phyloP scores from a whole-genome alignment of 495 filamentous ascomycete species.

The Talaromyces adpressus region DNA sequence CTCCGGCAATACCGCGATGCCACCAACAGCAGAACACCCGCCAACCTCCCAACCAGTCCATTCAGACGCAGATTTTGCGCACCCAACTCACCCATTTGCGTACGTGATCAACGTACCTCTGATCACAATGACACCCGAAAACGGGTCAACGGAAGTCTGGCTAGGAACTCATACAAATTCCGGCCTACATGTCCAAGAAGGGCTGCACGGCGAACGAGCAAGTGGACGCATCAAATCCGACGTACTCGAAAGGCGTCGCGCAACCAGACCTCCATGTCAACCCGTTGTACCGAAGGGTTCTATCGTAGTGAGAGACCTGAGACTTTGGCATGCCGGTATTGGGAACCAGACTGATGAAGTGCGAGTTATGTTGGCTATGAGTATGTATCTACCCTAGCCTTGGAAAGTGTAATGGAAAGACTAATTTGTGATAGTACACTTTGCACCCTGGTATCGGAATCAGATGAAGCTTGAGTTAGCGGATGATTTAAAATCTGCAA shows the following conservation, averaged over 20 bases:
- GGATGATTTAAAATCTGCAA: conserved; percentile 30
- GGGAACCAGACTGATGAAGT: conserved; percentile 42
- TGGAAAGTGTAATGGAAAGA: conserved; percentile 1
- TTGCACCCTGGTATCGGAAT: conserved; percentile 42
- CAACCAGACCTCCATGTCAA: conserved; percentile 39
- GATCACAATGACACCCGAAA: conserved; percentile 42
- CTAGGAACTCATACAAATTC: conserved; percentile 44
- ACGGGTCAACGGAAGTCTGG: conserved; percentile 55
- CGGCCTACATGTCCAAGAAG: conserved; percentile 35
- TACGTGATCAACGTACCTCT: conserved; percentile 50
- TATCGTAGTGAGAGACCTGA: conserved; percentile 47
- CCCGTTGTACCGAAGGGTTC: conserved; percentile 44
- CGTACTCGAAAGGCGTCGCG: conserved; percentile 30
- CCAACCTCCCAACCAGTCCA: no score
- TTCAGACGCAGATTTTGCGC: conserved; percentile 39
- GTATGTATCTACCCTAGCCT: conserved; percentile 23
- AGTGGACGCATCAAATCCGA: conserved; percentile 40
- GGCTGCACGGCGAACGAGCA: conserved; percentile 38
- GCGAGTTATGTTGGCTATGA: conserved; percentile 43
- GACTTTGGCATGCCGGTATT: conserved; percentile 59
- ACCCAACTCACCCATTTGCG: conserved; percentile 47
- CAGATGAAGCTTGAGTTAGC: conserved; percentile 43
- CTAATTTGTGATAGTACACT: conserved; percentile 19
- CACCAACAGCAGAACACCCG: no score
- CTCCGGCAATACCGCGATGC: no score